Evolutionary conservation across 2,329 filamentous ascomycete species (phyloP), one percentile per base, ranked within the genome.

Genomic region (Uncinocarpus reesii): DNA sequence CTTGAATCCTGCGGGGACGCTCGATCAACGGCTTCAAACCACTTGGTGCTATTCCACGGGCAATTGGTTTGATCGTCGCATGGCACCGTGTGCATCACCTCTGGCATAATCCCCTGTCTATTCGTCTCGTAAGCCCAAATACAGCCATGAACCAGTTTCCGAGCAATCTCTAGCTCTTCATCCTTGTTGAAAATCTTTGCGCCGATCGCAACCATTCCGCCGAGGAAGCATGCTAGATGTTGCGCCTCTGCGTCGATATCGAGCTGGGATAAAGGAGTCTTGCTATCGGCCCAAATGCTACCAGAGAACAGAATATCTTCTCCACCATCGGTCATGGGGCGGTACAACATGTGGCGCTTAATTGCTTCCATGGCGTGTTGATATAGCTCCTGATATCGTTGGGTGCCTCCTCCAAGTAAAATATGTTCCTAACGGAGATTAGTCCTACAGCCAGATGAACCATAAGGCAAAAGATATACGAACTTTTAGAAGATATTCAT

Each of bases 251-350:
- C 59, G 11, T 68, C 63, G 10, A 71, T 60, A 6, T 28, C 43
- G 26, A 55, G 51, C 47, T 51, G 56, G 18, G 42, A 45, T 11
- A 37, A 21, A 13, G 31, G 32, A 36, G 62, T 60, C 3, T 46
- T 69, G n/a, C 78, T 63, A 15, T n/a, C 29, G 4, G 45, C 47
- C 32, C 24, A 44, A 10, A 47, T 37, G 55, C 79, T 80, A 20
- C 83, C 83, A 0, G 84, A 78, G 52, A 92, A 79, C 2, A 92
- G 73, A n/a, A 92, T 77, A 51, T 90, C 78, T 44, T 77, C 77
- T 46, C 77, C 71, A 10, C 36, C 36, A 24, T 77, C 75, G 5
- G 79, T 76, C 78, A 92, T 83, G 0, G 88, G 87, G 4, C 83
- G 77, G 66, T 79, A 94, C 49, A 94, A 77, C 7, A 94, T 73